phyloP scores from a whole-genome alignment of 768 basidiomycete species.

The Leucosporidium scottii region DNA sequence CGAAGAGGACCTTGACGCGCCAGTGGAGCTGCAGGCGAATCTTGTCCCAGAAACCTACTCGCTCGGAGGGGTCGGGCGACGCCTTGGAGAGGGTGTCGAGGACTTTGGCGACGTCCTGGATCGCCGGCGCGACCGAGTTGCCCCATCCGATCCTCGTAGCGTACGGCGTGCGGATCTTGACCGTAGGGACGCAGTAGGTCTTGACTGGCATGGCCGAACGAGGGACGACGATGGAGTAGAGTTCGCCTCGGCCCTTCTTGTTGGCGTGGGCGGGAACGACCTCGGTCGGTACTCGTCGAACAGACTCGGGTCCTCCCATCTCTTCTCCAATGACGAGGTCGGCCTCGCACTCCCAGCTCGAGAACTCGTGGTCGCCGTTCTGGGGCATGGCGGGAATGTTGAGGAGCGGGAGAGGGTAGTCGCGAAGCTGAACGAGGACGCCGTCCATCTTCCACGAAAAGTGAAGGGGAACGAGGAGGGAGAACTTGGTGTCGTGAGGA shows the following conservation, averaged over 20 bases:
- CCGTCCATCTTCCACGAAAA: slow-evolving; percentile 60
- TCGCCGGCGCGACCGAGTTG: slow-evolving; percentile 73
- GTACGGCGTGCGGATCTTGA: slow-evolving; percentile 58
- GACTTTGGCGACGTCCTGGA: slow-evolving; percentile 76
- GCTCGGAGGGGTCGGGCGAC: slow-evolving; percentile 71
- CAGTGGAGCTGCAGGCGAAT: slow-evolving; percentile 79
- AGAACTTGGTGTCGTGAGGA: slow-evolving; percentile 63
- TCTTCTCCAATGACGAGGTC: slow-evolving; percentile 84
- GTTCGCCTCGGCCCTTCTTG: slow-evolving; percentile 47
- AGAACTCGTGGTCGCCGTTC: slow-evolving; percentile 39
- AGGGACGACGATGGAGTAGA: slow-evolving; percentile 49
- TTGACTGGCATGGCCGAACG: slow-evolving; percentile 96
- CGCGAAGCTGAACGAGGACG: slow-evolving; percentile 62
- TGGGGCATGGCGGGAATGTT: slow-evolving; percentile 52
- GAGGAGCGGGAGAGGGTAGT: slow-evolving; percentile 82
- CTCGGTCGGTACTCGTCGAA: slow-evolving; percentile 50
- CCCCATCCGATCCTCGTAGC: slow-evolving; percentile 80
- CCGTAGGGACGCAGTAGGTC: slow-evolving; percentile 69
- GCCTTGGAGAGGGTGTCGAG: slow-evolving; percentile 72
- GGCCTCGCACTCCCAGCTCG: slow-evolving; percentile 60
- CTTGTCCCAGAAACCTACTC: slow-evolving; percentile 94
- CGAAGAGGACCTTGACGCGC: slow-evolving; percentile 61
- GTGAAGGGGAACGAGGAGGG: slow-evolving; percentile 75
- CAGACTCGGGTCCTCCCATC: slow-evolving; percentile 48
- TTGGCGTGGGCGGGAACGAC: slow-evolving; percentile 57